phyloP scores from a whole-genome alignment of 345 rosid genomes.

The Syzygium grande region DNA sequence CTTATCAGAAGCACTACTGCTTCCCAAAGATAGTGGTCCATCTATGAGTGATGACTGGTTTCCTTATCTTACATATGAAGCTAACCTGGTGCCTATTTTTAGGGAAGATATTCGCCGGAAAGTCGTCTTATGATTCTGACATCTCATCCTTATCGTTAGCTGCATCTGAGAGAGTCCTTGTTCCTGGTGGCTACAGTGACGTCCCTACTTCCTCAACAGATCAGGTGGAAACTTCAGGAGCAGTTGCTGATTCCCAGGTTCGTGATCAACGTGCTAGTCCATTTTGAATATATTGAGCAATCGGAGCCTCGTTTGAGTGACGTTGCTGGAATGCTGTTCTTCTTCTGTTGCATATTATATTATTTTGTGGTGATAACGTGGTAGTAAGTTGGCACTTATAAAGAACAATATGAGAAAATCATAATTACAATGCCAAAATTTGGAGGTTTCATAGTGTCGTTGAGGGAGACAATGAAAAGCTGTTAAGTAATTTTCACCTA shows the following conservation, averaged over 20 bases:
- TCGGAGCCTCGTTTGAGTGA: neutral
- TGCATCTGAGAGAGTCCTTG: constrained; percentile 56
- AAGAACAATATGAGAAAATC: neutral
- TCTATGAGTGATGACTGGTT: neutral
- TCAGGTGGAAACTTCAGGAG: constrained; percentile 29
- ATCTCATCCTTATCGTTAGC: constrained; percentile 40
- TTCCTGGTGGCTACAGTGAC: constrained; percentile 38
- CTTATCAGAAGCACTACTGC: neutral
- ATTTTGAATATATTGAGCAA: neutral
- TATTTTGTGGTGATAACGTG: neutral
- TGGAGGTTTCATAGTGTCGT: neutral
- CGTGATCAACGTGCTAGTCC: constrained; percentile 2
- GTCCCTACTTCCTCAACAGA: constrained; percentile 36
- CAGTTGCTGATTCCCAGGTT: constrained; percentile 46
- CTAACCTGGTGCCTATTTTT: constrained; percentile 38
- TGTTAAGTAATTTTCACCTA: neutral
- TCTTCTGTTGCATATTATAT: neutral
- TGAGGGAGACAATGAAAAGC: neutral
- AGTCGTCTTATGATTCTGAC: constrained; percentile 53
- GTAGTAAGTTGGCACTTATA: neutral
- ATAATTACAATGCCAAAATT: neutral
- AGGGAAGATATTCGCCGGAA: constrained; percentile 68
- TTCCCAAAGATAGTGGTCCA: neutral
- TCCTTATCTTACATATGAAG: neutral
- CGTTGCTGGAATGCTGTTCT: neutral